Evolutionary conservation across 1,284 basidiomycete species (phyloP).

Genomic region (Chiua sp.): DNA sequence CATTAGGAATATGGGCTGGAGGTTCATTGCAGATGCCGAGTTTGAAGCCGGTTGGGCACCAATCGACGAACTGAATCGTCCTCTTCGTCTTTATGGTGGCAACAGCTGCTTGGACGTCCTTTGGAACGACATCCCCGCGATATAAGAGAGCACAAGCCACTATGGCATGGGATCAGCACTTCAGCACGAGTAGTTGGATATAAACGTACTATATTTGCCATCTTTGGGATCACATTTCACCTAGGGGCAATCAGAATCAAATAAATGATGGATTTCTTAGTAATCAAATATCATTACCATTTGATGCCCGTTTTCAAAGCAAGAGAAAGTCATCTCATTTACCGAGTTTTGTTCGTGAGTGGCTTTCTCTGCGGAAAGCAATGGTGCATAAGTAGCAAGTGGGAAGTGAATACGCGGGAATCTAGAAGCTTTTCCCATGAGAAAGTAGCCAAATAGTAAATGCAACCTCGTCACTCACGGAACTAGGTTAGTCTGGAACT

Average conservation of each 20-base stretch:
- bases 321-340: slow-evolving; percentile 97
- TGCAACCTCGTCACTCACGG: slow-evolving; percentile 60
- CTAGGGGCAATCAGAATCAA: slow-evolving; percentile 34
- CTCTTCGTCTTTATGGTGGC: slow-evolving; percentile 96
- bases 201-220: slow-evolving; percentile 91
- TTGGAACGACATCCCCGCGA: slow-evolving; percentile 97
- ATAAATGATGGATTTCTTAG: background rate
- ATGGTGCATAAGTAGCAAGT: slow-evolving; percentile 94
- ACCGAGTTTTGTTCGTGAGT: slow-evolving; percentile 98
- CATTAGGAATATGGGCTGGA: slow-evolving; percentile 88
- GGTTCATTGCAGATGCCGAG: slow-evolving; percentile 98
- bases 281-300: slow-evolving; percentile 65
- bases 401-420: slow-evolving; percentile 99
- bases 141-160: slow-evolving; percentile 91
- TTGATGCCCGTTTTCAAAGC: slow-evolving; percentile 98
- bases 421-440: slow-evolving; percentile 43
- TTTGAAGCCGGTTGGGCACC: slow-evolving; percentile 99
- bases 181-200: background rate
- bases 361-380: slow-evolving; percentile 88
- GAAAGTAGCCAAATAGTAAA: slow-evolving; percentile 1
- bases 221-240: slow-evolving; percentile 95
- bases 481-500: slow-evolving; percentile 99
- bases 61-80: slow-evolving; percentile 97
- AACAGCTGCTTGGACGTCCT: slow-evolving; percentile 95
- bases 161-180: slow-evolving; percentile 30